phyloP scores from a whole-genome alignment of 208 protist genomes.

The Leishmania tarentolae region DNA sequence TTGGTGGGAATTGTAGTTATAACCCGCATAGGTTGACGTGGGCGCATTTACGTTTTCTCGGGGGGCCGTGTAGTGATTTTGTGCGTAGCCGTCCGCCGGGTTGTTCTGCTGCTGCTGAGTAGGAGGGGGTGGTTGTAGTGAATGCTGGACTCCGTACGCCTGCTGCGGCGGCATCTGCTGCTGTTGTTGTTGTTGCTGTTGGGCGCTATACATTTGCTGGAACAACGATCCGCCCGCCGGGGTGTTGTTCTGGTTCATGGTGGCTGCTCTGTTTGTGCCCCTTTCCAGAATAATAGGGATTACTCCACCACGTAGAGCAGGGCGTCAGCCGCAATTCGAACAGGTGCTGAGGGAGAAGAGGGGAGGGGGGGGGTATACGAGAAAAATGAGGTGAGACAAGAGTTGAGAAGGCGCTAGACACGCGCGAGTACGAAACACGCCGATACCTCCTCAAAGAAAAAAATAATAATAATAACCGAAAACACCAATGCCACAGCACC shows the following conservation, averaged over 20 bases:
- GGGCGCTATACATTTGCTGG: constrained; percentile 77
- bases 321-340: neutral
- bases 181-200: constrained; percentile 53
- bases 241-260: constrained; percentile 18
- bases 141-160: constrained; percentile 1
- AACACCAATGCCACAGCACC: neutral
- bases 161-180: constrained; percentile 32
- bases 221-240: constrained; percentile 64
- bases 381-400: neutral
- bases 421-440: too few relatives aligned
- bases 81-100: constrained; percentile 8
- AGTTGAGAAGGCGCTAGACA: neutral
- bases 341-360: neutral
- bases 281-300: neutral
- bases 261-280: neutral
- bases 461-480: neutral
- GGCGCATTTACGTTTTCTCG: neutral
- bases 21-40: neutral
- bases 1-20: constrained; percentile 33
- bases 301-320: neutral
- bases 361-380: neutral
- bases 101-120: constrained; percentile 43
- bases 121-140: neutral
- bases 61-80: neutral
- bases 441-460: too few relatives aligned